Conservation (phyloP, 768 basidiomycete genomes). For the Xerocomus spinulosus region DNA sequence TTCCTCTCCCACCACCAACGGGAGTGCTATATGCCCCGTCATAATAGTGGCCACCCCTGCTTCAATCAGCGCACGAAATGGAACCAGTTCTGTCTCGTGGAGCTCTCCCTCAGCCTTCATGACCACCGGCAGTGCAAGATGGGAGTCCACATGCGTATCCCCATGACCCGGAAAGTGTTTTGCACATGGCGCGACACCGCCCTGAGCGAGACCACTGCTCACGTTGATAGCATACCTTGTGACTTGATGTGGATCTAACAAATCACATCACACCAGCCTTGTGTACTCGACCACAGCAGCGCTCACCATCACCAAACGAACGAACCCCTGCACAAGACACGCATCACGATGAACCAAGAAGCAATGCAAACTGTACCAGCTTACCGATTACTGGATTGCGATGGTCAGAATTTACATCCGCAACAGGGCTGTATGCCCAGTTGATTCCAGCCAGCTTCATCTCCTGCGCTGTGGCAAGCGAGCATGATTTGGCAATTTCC, state of each 20-base stretch:
- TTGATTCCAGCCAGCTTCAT: conserved; percentile 60
- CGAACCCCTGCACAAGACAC: conserved; percentile 46
- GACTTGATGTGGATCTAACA: conserved; percentile 51
- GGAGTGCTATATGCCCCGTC: conserved; percentile 73
- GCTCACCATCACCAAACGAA: conserved; percentile 62
- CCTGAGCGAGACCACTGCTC: conserved; percentile 42
- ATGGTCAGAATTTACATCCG: conserved; percentile 67
- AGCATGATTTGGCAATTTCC: conserved; percentile 40
- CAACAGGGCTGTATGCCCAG: conserved; percentile 69
- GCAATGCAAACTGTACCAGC: conserved; percentile 7
- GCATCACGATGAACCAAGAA: neutral
- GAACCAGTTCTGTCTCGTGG: conserved; percentile 47
- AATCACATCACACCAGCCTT: neutral
- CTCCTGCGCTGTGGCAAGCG: conserved; percentile 52
- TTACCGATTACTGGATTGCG: conserved; percentile 68
- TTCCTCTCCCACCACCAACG: conserved; percentile 42
- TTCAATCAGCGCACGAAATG: conserved; percentile 48
- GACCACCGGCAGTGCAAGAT: conserved; percentile 61
- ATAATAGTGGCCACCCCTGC: conserved; percentile 52
- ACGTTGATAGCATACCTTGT: conserved; percentile 45
- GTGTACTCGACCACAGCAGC: neutral
- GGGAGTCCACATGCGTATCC: conserved; percentile 68
- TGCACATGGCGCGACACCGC: conserved; percentile 53
- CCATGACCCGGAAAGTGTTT: conserved; percentile 79
- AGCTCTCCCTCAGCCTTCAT: conserved; percentile 44